phyloP scores from a whole-genome alignment of 2,329 filamentous ascomycete genomes.

The Aspergillus tubingensis region DNA sequence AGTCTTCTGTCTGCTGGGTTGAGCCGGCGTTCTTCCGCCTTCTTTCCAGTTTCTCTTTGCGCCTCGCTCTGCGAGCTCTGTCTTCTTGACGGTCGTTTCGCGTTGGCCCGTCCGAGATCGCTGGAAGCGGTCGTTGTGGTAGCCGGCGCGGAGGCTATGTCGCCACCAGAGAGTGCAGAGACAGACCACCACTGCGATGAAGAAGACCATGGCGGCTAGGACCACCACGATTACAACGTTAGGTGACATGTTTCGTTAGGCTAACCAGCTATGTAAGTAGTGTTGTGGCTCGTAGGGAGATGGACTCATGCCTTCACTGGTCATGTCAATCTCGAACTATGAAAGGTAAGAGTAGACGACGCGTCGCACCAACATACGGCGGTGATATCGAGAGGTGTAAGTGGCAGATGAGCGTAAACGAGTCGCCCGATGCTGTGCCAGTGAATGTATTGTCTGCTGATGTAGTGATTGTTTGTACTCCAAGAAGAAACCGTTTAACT shows the following conservation, averaged over 20 bases:
- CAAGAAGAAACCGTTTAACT: neutral
- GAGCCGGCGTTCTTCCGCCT: neutral
- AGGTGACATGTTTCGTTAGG: neutral
- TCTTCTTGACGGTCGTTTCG: neutral
- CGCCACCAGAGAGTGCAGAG: neutral
- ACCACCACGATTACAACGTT: neutral
- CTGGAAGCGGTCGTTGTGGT: neutral
- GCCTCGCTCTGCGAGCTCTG: neutral
- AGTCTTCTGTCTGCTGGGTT: neutral
- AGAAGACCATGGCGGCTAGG: neutral
- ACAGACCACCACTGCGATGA: neutral
- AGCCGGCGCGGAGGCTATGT: neutral
- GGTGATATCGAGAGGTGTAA: neutral
- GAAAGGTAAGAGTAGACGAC: neutral
- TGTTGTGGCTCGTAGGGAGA: neutral
- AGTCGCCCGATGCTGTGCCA: neutral
- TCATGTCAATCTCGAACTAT: neutral
- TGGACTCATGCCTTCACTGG: neutral
- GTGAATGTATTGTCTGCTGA: neutral
- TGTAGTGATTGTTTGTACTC: neutral
- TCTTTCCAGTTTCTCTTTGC: neutral
- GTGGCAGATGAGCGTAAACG: neutral
- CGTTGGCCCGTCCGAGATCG: neutral
- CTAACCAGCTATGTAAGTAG: neutral
- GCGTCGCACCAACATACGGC: neutral